Evolutionary conservation across 2,329 filamentous ascomycete genomes (phyloP).

Genomic region (Phyllosticta citribraziliensis): DNA sequence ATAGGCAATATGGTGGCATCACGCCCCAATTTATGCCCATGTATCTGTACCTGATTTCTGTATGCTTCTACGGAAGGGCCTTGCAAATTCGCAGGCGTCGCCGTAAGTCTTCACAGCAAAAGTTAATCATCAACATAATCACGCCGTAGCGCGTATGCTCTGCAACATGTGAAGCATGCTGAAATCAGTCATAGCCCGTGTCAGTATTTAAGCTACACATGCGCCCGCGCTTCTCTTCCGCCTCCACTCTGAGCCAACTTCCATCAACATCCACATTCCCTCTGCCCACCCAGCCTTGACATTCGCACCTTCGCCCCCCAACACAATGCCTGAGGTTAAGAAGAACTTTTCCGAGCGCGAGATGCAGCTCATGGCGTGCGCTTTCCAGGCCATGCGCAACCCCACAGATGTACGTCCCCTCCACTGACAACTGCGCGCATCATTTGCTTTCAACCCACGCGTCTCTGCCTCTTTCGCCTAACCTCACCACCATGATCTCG

Average conservation of each 20-base stretch:
- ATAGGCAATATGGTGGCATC: neutral
- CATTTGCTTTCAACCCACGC: neutral
- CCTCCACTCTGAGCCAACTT: neutral
- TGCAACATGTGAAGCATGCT: neutral
- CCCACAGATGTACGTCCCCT: conserved; percentile 2
- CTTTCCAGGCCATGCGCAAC: conserved; percentile 8
- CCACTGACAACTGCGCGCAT: neutral
- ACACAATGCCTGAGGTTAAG: neutral
- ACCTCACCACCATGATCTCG: neutral
- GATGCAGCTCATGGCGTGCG: conserved; percentile 10
- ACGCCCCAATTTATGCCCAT: neutral
- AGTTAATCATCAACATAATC: neutral
- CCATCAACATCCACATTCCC: neutral
- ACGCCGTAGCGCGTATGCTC: neutral
- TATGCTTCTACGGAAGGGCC: neutral
- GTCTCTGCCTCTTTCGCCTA: neutral
- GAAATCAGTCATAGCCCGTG: neutral
- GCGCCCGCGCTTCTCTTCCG: neutral
- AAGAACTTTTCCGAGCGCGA: conserved; percentile 3
- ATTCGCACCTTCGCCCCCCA: neutral
- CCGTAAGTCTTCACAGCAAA: neutral
- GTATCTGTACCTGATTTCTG: neutral
- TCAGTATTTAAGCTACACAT: neutral
- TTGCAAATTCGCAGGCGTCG: neutral
- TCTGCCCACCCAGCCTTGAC: neutral